Base-by-base conservation (phyloP, 139 green algal genomes). In the Zygnema cylindricum region DNA sequence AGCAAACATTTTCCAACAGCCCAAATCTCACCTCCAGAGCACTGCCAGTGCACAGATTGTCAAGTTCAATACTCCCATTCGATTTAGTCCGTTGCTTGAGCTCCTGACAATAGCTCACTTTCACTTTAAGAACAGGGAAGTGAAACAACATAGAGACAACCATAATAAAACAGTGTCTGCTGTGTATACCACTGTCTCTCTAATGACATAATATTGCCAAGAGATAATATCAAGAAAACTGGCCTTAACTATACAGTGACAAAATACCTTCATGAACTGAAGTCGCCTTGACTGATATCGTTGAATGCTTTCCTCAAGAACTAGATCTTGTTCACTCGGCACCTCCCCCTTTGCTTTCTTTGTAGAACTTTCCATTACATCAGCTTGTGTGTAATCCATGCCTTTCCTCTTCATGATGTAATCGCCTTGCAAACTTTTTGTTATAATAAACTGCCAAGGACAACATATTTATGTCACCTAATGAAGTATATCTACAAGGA, bases 351-450 rank as follows among this genome's bases (percentile, higher is more conserved):
- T 63, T 63, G 49, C 49, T 16, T 7, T 63, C 7, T 63, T 16
- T 25, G 49, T 16, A 63, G 7, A 63, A 63, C 7, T 25, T 63
- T 63, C 49, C 49, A 63, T 7, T 63, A 25, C 49, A 63, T 63
- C 49, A n/a, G n/a, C n/a, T n/a, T n/a, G n/a, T n/a, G n/a, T n/a
- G 49, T 63, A 63, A 63, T 63, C 49, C 49, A 63, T 63, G 49
- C 49, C 16, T 16, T 63, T 63, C 49, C 16, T 63, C 49, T 63
- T 63, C 49, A 63, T 16, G 49, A 16, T 16, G 16, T 63, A 63
- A 25, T 63, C 49, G 16, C 49, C 49, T 7, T 63, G 7, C 49
- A 63, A 63, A 63, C 49, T 25, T 63, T 63, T 63, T 63, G 49
- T 16, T 63, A 63, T 63, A 16, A 63, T 63, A 16, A 63, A 63